phyloP scores from a whole-genome alignment of 805 yeast genomes.

The Starmerella bacillaris region DNA sequence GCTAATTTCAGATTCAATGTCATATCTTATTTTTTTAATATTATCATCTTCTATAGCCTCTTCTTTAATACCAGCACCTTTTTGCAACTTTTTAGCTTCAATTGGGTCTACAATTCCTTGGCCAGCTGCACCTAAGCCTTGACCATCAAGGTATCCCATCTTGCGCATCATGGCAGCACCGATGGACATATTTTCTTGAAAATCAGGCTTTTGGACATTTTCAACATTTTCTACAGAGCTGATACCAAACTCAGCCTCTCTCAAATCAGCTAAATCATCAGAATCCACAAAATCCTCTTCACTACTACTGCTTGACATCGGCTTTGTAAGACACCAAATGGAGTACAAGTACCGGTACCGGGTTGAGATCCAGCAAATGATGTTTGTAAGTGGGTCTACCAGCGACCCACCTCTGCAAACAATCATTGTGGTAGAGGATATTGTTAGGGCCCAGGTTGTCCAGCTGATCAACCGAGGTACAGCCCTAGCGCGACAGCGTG shows the following conservation, averaged over 20 bases:
- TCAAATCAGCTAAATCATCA: slow-evolving; percentile 6
- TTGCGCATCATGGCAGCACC: slow-evolving; percentile 45
- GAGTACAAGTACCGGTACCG: slow-evolving; percentile 46
- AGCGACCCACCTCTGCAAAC: slow-evolving; percentile 88
- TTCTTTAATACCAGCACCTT: slow-evolving; percentile 7
- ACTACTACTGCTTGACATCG: neutral
- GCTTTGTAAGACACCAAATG: slow-evolving; percentile 2
- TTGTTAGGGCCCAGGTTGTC: slow-evolving; percentile 84
- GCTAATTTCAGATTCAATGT: no score
- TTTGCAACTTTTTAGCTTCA: slow-evolving; percentile 46
- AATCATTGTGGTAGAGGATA: slow-evolving; percentile 83
- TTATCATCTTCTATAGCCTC: no score
- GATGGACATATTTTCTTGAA: no score
- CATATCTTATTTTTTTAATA: no score
- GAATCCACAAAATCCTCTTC: neutral
- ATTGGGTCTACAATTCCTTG: slow-evolving; percentile 72
- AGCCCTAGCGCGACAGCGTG: slow-evolving; percentile 57
- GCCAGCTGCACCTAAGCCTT: slow-evolving; percentile 60
- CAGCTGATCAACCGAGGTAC: slow-evolving; percentile 63
- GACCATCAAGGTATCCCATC: slow-evolving; percentile 79
- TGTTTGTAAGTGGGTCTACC: slow-evolving; percentile 93
- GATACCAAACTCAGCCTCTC: no score
- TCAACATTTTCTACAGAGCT: no score
- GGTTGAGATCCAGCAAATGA: slow-evolving; percentile 91
- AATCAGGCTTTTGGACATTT: no score